Conservation (phyloP, 1,284 basidiomycete species). For the Moesziomyces sp. region DNA sequence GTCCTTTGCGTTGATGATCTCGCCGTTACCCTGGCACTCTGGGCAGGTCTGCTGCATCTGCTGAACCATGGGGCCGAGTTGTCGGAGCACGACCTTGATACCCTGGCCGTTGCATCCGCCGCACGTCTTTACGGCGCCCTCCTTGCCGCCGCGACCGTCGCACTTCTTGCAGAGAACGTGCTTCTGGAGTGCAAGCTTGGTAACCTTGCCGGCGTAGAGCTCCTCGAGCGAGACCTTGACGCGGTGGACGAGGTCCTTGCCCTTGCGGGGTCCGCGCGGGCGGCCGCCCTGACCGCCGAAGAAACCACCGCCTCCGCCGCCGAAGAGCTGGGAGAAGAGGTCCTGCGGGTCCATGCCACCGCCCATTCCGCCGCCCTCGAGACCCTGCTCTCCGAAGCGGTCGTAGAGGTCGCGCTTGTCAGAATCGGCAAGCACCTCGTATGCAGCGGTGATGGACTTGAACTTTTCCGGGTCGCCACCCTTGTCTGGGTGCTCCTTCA, state of each 20-base stretch:
- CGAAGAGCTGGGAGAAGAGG: slow-evolving; percentile 96
- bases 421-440: slow-evolving; percentile 91
- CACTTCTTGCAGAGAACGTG: slow-evolving; percentile 94
- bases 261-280: slow-evolving; percentile 89
- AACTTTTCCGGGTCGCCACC: slow-evolving; percentile 93
- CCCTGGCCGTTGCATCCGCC: slow-evolving; percentile 86
- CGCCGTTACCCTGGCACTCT: slow-evolving; percentile 90
- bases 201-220: slow-evolving; percentile 97
- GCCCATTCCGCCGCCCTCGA: slow-evolving; percentile 73
- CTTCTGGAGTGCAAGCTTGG: slow-evolving; percentile 95
- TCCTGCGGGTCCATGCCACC: slow-evolving; percentile 98
- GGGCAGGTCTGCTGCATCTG: slow-evolving; percentile 96
- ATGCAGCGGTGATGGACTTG: slow-evolving; percentile 97
- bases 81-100: slow-evolving; percentile 88
- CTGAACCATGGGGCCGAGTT: slow-evolving; percentile 99
- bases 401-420: slow-evolving; percentile 82
- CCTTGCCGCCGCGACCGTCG: slow-evolving; percentile 96
- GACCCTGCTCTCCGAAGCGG: slow-evolving; percentile 89
- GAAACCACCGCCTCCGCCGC: slow-evolving; percentile 74
- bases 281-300: slow-evolving; percentile 74
- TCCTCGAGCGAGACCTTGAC: slow-evolving; percentile 96
- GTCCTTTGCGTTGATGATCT: slow-evolving; percentile 94
- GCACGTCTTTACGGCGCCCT: slow-evolving; percentile 89
- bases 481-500: slow-evolving; percentile 85
- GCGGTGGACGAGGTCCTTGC: slow-evolving; percentile 97